These are phyloP conservation scores for Phytophthora syringae DNA, from an alignment of 352 stramenopile species.

Conservation along the genomic window DNA sequence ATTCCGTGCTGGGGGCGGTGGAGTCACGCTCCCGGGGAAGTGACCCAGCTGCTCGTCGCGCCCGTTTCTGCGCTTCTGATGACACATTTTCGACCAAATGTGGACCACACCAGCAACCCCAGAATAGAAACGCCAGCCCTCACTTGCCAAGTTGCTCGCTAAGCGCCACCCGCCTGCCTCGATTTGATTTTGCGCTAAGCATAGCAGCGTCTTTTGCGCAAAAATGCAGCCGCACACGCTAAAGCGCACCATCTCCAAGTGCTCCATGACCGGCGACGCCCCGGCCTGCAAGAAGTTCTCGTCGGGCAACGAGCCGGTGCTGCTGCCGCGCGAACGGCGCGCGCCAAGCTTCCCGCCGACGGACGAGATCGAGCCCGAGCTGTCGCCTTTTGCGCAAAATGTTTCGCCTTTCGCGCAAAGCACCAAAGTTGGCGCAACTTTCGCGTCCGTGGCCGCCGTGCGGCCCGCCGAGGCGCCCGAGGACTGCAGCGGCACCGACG, in stretches of 20 bases:
- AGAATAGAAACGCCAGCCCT: constrained; percentile 26
- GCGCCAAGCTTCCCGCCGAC: constrained; percentile 6
- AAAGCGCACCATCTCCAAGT: constrained; percentile 86
- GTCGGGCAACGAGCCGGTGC: constrained; percentile 44
- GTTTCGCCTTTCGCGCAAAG: constrained; percentile 27
- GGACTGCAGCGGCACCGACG: constrained; percentile 27
- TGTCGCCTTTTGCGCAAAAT: constrained; percentile 37
- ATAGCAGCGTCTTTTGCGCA: not conserved
- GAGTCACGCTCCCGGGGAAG: too few species aligned
- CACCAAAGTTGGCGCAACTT: not conserved
- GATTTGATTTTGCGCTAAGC: constrained; percentile 3
- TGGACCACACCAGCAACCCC: constrained; percentile 28
- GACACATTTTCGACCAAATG: constrained; percentile 12
- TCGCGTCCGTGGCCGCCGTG: constrained; percentile 12
- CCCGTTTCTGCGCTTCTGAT: constrained; percentile 8
- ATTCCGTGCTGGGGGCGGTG: too few species aligned
- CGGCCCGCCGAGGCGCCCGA: constrained; percentile 1
- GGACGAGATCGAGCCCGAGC: constrained; percentile 40
- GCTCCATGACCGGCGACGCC: constrained; percentile 51
- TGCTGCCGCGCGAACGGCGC: constrained; percentile 40
- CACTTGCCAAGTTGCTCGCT: constrained; percentile 27
- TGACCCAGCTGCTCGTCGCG: too few species aligned
- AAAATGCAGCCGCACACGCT: constrained; percentile 45
- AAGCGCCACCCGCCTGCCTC: too few species aligned
- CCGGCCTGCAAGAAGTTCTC: constrained; percentile 56